A percentile compares a stretch with the other conserved stretches of the same genome.
These are phyloP conservation scores for Entamoeba dispar DNA, from an alignment of 208 protist genomes.

Conservation along the genomic window DNA sequence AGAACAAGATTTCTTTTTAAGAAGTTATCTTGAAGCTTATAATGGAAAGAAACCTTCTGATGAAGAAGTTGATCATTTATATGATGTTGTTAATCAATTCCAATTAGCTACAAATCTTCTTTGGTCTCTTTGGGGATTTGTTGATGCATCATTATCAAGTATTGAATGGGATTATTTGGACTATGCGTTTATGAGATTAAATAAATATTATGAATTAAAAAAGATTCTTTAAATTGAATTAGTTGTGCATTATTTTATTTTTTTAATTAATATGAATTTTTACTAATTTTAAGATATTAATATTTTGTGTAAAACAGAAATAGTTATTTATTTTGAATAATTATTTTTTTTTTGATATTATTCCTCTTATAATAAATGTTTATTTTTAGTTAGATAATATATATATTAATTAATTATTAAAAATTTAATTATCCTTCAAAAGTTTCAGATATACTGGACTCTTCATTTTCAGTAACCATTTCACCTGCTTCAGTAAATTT, in stretches of 20 bases:
- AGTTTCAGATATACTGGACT: too few relatives aligned
- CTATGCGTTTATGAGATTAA: background rate
- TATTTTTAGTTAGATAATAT: too few relatives aligned
- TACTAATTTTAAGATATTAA: too few relatives aligned
- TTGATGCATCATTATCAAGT: background rate
- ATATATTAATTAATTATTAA: too few relatives aligned
- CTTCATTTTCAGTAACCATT: too few relatives aligned
- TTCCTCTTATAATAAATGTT: too few relatives aligned
- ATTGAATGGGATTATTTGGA: background rate
- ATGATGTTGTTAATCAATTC: background rate
- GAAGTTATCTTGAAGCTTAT: background rate
- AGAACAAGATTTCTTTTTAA: background rate
- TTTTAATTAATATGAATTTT: too few relatives aligned
- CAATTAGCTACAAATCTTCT: background rate
- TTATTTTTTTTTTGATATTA: too few relatives aligned
- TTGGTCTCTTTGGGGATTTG: background rate
- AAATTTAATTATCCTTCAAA: too few relatives aligned
- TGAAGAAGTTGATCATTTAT: background rate
- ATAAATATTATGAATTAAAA: background rate
- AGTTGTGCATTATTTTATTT: too few relatives aligned
- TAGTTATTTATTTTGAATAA: too few relatives aligned
- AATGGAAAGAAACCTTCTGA: background rate
- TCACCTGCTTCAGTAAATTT: background rate
- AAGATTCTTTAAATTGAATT: background rate
- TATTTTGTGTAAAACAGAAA: too few relatives aligned